Conservation (phyloP, 495 filamentous ascomycete genomes). For the Trypethelium eluteriae region DNA sequence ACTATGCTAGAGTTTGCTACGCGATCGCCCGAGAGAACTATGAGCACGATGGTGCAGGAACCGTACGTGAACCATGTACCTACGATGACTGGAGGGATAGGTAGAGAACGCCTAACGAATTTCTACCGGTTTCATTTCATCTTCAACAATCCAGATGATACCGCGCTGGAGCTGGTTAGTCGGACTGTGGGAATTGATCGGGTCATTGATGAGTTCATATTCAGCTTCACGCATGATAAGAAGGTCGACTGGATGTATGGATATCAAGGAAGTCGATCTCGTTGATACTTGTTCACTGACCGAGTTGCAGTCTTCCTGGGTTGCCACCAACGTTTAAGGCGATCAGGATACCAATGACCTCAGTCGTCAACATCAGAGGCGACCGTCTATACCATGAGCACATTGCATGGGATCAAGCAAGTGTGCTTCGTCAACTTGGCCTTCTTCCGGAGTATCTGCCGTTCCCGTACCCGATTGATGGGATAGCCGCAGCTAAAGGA, state of each 20-base stretch:
- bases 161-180: slow-evolving; percentile 20
- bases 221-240: slow-evolving; percentile 21
- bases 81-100: slow-evolving; percentile 35
- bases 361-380: slow-evolving; percentile 19
- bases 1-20: slow-evolving; percentile 48
- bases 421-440: slow-evolving; percentile 18
- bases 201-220: slow-evolving; percentile 24
- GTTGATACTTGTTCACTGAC: slow-evolving; percentile 13
- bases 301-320: slow-evolving; percentile 16
- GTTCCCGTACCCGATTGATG: slow-evolving; percentile 48
- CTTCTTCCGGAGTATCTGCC: slow-evolving; percentile 34
- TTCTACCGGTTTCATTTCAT: slow-evolving; percentile 23
- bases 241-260: slow-evolving; percentile 25
- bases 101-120: slow-evolving; percentile 16
- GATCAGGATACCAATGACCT: slow-evolving; percentile 18
- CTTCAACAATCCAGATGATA: slow-evolving; percentile 21
- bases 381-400: slow-evolving; percentile 23
- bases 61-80: slow-evolving; percentile 56
- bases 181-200: slow-evolving; percentile 21
- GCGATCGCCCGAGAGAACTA: slow-evolving; percentile 46
- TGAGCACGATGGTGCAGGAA: slow-evolving; percentile 53
- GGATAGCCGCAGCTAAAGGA: slow-evolving; percentile 32
- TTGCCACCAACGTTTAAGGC: slow-evolving; percentile 17
- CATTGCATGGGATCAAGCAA: slow-evolving; percentile 21
- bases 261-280: not conserved